These are phyloP conservation scores for Candida manassasensis DNA, from an alignment of 805 yeast genomes.

Conservation along the genomic window DNA sequence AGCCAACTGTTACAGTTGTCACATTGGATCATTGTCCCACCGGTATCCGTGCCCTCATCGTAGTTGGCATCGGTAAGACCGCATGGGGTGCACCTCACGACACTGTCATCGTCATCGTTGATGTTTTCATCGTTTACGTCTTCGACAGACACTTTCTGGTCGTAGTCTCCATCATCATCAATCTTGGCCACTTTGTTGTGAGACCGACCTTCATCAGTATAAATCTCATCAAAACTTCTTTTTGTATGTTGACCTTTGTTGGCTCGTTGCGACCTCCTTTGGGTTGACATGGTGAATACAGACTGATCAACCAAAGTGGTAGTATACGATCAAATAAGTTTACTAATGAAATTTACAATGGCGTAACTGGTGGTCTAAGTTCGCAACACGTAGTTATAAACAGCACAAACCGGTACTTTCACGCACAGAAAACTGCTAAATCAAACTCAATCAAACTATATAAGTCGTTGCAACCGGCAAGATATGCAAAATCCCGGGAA, in stretches of 20 bases:
- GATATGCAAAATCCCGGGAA: no score
- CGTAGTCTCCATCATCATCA: conserved; percentile 12
- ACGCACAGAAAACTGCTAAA: no score
- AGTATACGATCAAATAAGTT: no score
- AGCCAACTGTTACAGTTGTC: conserved; percentile 69
- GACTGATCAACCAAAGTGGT: no score
- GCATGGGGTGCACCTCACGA: conserved; percentile 57
- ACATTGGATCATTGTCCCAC: conserved; percentile 62
- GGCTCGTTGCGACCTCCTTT: conserved; percentile 32
- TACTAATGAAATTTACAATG: no score
- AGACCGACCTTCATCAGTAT: conserved; percentile 7
- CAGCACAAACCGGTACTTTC: no score
- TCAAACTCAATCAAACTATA: no score
- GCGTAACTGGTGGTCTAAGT: no score
- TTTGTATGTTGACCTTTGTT: conserved; percentile 38
- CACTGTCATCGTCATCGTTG: conserved; percentile 31
- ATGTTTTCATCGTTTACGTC: background rate
- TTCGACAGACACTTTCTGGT: background rate
- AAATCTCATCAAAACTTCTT: conserved; percentile 18
- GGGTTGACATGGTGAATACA: conserved; percentile 7
- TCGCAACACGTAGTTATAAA: no score
- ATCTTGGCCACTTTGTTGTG: conserved; percentile 4
- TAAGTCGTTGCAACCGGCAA: no score
- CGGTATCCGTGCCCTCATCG: conserved; percentile 49
- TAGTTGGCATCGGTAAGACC: conserved; percentile 56